Conservation (phyloP, 2,329 filamentous ascomycete genomes). For the Graphiopsis chlorocephala region DNA sequence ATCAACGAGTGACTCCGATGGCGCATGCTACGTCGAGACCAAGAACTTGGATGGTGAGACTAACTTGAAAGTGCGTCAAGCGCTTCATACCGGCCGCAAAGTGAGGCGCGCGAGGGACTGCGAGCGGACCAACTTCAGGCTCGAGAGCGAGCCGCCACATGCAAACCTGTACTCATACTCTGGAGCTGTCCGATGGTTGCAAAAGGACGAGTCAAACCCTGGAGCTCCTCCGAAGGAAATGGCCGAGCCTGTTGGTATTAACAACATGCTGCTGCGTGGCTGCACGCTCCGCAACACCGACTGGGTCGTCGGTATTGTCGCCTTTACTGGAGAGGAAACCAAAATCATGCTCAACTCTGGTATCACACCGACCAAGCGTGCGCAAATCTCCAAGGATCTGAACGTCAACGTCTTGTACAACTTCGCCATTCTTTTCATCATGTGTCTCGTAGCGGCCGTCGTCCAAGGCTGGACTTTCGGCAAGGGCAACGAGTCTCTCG, state of each 20-base stretch:
- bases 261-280: constrained; percentile 89
- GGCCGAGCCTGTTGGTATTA: constrained; percentile 90
- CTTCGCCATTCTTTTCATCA: constrained; percentile 81
- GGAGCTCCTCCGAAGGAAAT: constrained; percentile 68
- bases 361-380: constrained; percentile 88
- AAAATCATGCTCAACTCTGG: constrained; percentile 99
- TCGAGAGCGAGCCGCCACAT: constrained; percentile 89
- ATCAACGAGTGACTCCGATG: constrained; percentile 89
- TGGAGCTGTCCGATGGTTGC: constrained; percentile 82
- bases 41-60: constrained; percentile 98
- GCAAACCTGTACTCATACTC: constrained; percentile 95
- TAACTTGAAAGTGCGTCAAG: constrained; percentile 91
- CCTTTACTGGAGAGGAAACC: constrained; percentile 93
- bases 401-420: constrained; percentile 99
- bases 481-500: constrained; percentile 68
- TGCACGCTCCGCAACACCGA: constrained; percentile 94
- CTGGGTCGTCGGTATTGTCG: constrained; percentile 87
- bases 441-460: constrained; percentile 84
- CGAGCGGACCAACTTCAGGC: constrained; percentile 78
- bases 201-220: constrained; percentile 63
- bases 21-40: constrained; percentile 94
- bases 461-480: constrained; percentile 82
- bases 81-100: constrained; percentile 77
- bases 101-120: constrained; percentile 90
- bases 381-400: constrained; percentile 84